Evolutionary conservation across 345 rosid genomes (phyloP).

Genomic region (Eucalyptus erythrocorys): DNA sequence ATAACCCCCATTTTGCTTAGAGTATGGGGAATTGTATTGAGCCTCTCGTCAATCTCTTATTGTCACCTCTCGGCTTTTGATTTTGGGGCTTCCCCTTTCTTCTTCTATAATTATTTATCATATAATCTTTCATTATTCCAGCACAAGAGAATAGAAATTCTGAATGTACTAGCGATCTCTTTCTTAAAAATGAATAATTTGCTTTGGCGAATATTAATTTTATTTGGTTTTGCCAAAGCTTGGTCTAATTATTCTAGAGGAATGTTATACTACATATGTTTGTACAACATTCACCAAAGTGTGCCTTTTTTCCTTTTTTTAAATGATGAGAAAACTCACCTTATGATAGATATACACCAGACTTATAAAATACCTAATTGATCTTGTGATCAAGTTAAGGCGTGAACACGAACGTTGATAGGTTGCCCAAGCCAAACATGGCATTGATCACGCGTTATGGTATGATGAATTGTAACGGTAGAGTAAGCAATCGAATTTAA

Average conservation of each 20-base stretch:
- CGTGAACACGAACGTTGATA: background rate
- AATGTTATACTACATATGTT: background rate
- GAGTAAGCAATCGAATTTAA: background rate
- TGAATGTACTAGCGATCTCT: background rate
- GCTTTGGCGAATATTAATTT: background rate
- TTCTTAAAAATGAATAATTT: background rate
- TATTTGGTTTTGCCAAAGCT: background rate
- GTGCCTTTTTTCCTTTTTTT: background rate
- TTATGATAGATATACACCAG: background rate
- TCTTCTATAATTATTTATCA: no score
- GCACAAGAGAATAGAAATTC: background rate
- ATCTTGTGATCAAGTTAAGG: background rate
- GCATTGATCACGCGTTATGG: background rate
- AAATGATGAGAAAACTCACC: background rate
- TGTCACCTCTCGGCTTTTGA: background rate
- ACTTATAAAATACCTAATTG: background rate
- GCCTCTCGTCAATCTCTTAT: background rate
- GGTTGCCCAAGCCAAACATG: background rate
- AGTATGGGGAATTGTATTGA: background rate
- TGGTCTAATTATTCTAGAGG: background rate
- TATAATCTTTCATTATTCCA: no score
- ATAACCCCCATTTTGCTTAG: background rate
- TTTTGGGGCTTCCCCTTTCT: background rate
- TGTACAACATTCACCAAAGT: background rate
- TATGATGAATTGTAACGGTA: background rate